Percentiles rank a stretch among this genome's conserved stretches.
Conservation (phyloP, 306 rosid species). For the Lablab purpureus region DNA sequence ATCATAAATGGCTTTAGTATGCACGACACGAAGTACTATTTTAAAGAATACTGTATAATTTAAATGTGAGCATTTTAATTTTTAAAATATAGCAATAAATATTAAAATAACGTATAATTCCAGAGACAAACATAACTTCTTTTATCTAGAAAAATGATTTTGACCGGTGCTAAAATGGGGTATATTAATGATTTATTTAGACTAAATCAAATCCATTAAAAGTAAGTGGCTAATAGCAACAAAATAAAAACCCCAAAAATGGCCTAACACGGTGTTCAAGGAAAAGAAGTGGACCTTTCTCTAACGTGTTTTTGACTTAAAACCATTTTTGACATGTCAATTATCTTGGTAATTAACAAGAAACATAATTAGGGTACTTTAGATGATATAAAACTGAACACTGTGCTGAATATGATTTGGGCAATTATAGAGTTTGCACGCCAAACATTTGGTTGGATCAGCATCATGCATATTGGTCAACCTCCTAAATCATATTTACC, state of each 20-base stretch:
- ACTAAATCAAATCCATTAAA: neutral
- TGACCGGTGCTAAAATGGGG: neutral
- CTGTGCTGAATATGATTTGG: neutral
- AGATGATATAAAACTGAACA: neutral
- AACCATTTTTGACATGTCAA: conserved; percentile 18
- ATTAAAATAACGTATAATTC: neutral
- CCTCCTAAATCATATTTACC: conserved; percentile 44
- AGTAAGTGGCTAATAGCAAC: neutral
- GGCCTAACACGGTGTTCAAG: neutral
- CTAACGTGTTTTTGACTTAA: conserved; percentile 12
- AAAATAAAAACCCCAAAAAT: neutral
- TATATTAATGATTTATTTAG: neutral
- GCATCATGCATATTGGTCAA: conserved; percentile 44
- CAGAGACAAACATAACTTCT: neutral
- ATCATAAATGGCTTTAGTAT: too few species aligned
- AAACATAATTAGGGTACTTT: conserved; percentile 24
- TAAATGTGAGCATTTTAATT: neutral
- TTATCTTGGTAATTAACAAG: neutral
- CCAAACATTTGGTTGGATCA: conserved; percentile 38
- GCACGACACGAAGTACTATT: too few species aligned
- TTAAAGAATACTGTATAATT: too few species aligned
- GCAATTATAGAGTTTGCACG: conserved; percentile 45
- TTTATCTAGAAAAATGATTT: neutral
- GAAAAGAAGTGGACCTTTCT: conserved; percentile 35
- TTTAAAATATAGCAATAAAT: neutral